These are phyloP conservation scores for Trichoderma gamsii DNA, from an alignment of 495 filamentous ascomycete genomes.

Conservation along the genomic window DNA sequence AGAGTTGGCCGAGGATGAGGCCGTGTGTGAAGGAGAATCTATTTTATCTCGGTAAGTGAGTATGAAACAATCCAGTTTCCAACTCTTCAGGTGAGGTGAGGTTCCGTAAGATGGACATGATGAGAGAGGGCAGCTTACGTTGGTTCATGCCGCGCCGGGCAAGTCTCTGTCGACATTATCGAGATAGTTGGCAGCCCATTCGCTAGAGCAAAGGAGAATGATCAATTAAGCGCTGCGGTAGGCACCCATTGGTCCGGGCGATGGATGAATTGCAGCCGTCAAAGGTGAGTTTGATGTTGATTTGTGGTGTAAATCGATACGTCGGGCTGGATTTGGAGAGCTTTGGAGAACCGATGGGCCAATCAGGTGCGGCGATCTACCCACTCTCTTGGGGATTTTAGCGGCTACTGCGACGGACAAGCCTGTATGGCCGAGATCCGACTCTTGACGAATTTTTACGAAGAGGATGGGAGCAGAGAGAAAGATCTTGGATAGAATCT, in stretches of 20 bases:
- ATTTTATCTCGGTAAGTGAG: slow-evolving; percentile 1
- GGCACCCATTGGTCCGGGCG: neutral
- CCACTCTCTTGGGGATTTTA: neutral
- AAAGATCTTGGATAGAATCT: no score
- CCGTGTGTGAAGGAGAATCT: slow-evolving; percentile 90
- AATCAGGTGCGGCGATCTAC: neutral
- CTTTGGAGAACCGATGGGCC: neutral
- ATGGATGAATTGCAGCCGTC: neutral
- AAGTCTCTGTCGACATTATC: slow-evolving; percentile 33
- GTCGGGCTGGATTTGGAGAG: neutral
- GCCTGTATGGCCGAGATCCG: neutral
- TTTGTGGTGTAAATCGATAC: neutral
- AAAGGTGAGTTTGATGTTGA: neutral
- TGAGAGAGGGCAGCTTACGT: slow-evolving; percentile 30
- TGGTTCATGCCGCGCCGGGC: slow-evolving; percentile 40
- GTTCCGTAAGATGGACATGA: neutral
- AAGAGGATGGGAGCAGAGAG: no score
- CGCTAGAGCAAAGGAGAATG: neutral
- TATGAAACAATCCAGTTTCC: neutral
- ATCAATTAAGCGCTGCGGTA: neutral
- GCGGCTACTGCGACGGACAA: neutral
- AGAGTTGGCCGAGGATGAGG: slow-evolving; percentile 87
- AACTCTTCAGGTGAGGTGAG: neutral
- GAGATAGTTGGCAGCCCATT: neutral
- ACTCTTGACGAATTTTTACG: no score